Conservation (phyloP, 2,329 filamentous ascomycete species). For the Aspergillus persii region DNA sequence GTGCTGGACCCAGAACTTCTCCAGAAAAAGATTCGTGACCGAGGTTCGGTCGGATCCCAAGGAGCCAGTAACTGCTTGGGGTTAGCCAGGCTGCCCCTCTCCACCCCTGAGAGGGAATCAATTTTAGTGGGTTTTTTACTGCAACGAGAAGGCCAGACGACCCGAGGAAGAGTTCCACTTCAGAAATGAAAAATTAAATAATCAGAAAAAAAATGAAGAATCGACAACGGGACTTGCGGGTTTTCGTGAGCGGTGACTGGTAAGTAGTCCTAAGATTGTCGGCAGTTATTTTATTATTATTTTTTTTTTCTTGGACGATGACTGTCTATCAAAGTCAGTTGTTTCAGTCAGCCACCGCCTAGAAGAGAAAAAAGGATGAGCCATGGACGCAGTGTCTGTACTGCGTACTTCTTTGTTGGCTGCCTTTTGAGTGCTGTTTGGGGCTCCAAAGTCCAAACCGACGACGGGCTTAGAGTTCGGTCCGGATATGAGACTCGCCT, state of each 20-base stretch:
- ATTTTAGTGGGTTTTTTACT: constrained; percentile 4
- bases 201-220: neutral
- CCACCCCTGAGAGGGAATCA: neutral
- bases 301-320: neutral
- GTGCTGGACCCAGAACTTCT: constrained; percentile 10
- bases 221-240: constrained; percentile 19
- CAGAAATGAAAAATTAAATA: neutral
- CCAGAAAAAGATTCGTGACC: constrained; percentile 13
- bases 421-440: neutral
- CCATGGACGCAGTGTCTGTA: neutral
- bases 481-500: neutral
- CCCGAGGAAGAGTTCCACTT: constrained; percentile 6
- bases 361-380: neutral
- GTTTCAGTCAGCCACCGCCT: neutral
- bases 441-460: neutral
- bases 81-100: neutral
- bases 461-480: neutral
- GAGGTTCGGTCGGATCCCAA: neutral
- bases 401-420: neutral
- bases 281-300: neutral
- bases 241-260: neutral
- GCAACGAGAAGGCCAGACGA: constrained; percentile 13
- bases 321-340: neutral
- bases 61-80: neutral
- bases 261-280: neutral